Evolutionary conservation across 78 protist genomes (phyloP), one percentile per base, ranked within the genome.

Genomic region (Speleostelium caveatum): DNA sequence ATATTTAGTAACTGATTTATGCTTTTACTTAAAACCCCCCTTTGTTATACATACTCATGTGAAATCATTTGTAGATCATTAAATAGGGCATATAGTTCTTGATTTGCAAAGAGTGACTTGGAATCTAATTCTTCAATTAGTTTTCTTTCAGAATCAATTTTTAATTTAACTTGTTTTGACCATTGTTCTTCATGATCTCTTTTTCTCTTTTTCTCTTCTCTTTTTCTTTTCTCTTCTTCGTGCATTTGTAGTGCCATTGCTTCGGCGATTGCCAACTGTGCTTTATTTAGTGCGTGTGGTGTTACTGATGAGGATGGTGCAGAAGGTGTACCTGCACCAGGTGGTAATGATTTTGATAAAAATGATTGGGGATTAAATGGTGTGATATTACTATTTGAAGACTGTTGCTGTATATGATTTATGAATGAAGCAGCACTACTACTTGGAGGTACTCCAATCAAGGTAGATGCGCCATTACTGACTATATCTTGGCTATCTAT

Each of bases 21-120:
- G 10, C 30, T 32, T 71, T 16, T n/a, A n/a, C n/a, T n/a, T n/a
- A n/a, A 33, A 19, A 33, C 16, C 33, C 19, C 33, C 6, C 30
- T 55, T 36, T 14, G 41, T 12, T 3, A 32, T 32, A 59, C 87
- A 32, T 73, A 92, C 93, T 95, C 96, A 41, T 73, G 79, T 38
- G 96, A 71, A 2, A 95, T 95, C 74, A 85, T 79, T 74, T 95
- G 96, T 22, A 95, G 88, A 76, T 95, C 96, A 59, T 87, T 95
- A 75, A 90, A 95, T 12, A 90, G 49, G n/a, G 77, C 2, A 53
- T 95, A 95, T 32, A 95, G 33, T 33, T 95, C 96, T 41, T 79
- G 72, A 75, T 95, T 95, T 30, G 86, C 2, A 0, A 62, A 19
- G 2, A 51, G 56, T 21, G 73, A 72, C 8, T 60, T 41, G 21